Evolutionary conservation across 202 grass and related monocot species (phyloP).

Genomic region (Brachypodium distachyon): DNA sequence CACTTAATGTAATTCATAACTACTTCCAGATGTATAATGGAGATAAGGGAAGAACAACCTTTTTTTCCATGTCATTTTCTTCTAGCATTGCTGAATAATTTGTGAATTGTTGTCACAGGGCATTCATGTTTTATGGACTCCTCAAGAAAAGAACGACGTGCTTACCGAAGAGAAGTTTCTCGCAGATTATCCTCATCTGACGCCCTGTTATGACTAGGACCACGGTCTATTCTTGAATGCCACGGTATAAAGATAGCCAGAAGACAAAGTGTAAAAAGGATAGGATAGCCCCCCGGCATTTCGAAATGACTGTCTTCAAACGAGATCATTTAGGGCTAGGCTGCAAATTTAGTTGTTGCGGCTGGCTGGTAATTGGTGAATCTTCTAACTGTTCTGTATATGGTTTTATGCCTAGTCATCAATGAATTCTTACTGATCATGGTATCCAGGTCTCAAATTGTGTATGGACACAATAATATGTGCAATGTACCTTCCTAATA

Average conservation of each 20-base stretch:
- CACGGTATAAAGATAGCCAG: background rate
- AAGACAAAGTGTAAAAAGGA: background rate
- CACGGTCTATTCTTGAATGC: background rate
- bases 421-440: background rate
- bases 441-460: background rate
- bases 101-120: constrained; percentile 19
- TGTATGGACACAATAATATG: background rate
- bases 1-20: background rate
- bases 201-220: background rate
- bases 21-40: background rate
- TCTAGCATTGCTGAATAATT: background rate
- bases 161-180: background rate
- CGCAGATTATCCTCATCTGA: constrained; percentile 29
- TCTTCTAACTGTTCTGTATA: too few species aligned
- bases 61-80: background rate
- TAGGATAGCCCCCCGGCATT: background rate
- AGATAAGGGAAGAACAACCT: background rate
- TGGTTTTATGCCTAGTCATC: background rate
- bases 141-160: constrained; percentile 11
- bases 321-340: background rate
- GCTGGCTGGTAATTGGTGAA: background rate
- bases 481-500: background rate
- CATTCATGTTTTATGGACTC: constrained; percentile 30
- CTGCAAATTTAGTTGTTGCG: background rate
- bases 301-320: background rate